Percentiles rank a stretch among this genome's conserved stretches.
Evolutionary conservation across 805 yeast species (phyloP).

Genomic region (Wickerhamiella nectarea): DNA sequence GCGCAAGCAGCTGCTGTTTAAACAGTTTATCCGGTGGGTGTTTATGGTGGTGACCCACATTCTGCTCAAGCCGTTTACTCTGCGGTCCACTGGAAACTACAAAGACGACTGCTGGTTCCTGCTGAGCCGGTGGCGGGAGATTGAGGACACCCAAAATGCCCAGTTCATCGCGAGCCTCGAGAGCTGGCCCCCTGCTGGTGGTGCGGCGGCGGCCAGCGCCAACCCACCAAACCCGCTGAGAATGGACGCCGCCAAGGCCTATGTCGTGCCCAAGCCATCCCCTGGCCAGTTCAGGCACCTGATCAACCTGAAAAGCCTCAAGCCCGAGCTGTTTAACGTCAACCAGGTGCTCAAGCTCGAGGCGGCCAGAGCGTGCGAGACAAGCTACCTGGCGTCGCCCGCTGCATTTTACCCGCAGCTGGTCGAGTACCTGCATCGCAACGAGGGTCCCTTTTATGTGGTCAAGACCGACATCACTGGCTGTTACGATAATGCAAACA

Average conservation of each 20-base stretch:
- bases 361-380: conserved; percentile 26
- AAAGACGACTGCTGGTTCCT: not conserved
- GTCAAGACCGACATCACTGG: conserved; percentile 63
- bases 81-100: not conserved
- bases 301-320: conserved; percentile 15
- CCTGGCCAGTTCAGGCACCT: conserved; percentile 13
- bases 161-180: not conserved
- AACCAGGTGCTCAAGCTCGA: conserved; percentile 26
- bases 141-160: not conserved
- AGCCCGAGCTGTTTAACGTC: conserved; percentile 4
- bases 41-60: not conserved
- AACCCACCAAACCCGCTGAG: not conserved
- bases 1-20: not conserved
- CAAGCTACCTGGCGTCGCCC: conserved; percentile 22
- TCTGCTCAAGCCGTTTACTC: not conserved
- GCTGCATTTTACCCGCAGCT: conserved; percentile 29
- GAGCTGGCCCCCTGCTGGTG: not conserved
- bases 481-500: conserved; percentile 57
- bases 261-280: conserved; percentile 16
- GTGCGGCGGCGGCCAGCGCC: no score
- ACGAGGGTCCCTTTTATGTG: conserved; percentile 31
- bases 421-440: conserved; percentile 26
- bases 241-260: not conserved
- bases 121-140: not conserved
- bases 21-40: conserved; percentile 2